Base-by-base conservation (phyloP, 164 flowering plant genomes). In the Stephania cephalantha region DNA sequence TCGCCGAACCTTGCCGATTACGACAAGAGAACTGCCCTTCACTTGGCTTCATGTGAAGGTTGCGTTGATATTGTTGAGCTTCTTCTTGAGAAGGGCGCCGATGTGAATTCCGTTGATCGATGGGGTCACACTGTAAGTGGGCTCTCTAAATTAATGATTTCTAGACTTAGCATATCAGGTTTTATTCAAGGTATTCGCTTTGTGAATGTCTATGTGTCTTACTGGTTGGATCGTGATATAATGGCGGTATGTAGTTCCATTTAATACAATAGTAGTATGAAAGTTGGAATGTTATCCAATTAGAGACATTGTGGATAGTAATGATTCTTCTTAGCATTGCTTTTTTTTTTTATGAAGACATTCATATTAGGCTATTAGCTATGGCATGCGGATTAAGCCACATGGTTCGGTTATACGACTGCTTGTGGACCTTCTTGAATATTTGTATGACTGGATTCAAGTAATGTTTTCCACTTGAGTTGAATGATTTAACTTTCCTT, bases 21-120 rank as follows among this genome's bases (percentile, higher is more conserved):
- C 69, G 88, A 87, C 71, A 87, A 83, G 80, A 86, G 90, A 80
- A 87, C 92, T 7, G 92, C 90, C 44, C 89, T 89, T 76, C 92
- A 87, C 77, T 81, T 87, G 73, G 92, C 92, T 15, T 81, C 90
- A 12, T 87, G 86, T 76, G 90, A 89, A 82, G 89, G 90, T 67
- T 83, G 89, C 73, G 79, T 78, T 35, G 89, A 87, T 53, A 71
- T 86, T 74, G 88, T 87, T 74, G 74, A 45, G 18, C 75, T 89
- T 61, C 90, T 87, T 80, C 84, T 89, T 31, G 85, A 85, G 81
- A 84, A 79, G 74, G 87, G 89, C 76, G 92, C 92, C 74, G 86
- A 87, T 77, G 88, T 85, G 22, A 87, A 89, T 74, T 80, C 85
- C 42, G 35, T 70, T 8, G 90, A 89, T 78, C 88, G 90, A 1